Evolutionary conservation across 2,329 filamentous ascomycete species (phyloP), one percentile per base, ranked within the genome.

Genomic region (Epichloe sibirici): DNA sequence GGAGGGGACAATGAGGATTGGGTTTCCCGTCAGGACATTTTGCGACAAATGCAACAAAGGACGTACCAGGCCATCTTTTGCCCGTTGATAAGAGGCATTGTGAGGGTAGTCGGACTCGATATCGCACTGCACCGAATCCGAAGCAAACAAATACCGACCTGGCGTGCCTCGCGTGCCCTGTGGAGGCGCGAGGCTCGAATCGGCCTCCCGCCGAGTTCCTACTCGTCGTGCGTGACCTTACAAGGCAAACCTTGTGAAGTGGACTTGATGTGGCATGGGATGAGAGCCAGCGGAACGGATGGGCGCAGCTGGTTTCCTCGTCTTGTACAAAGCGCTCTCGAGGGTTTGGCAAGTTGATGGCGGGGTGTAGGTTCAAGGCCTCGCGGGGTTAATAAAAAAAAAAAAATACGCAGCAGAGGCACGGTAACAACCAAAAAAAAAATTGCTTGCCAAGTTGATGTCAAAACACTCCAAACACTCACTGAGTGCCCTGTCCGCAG

Each of bases 31-130:
- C n/a, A 23, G 4, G 15, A 38, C 37, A 8, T 7, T 40, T 15
- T 44, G 42, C 21, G 37, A 7, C 34, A 35, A 11, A 28, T 21
- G 11, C 6, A 21, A 37, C 13, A 12, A 13, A 39, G 42, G 52
- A 73, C 82, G 62, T 77, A 87, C 83, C 83, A 87, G 64, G 83
- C 83, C 76, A 87, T 85, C 69, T 85, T 85, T 66, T 81, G 74
- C 56, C 83, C 83, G 62, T 86, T 79, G 59, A 87, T 82, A 48
- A 83, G 73, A 63, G 81, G 81, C 83, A 86, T 86, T 52, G 64
- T 73, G 65, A 25, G 43, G 43, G 5, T n/a, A 17, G 43, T 23
- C 13, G 35, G 12, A 7, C 21, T 45, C 42, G 42, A 17, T n/a
- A 17, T 17, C 17, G 17, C 5, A 35, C 21, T 50, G n/a, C 25